Base-by-base conservation (phyloP, 495 filamentous ascomycete genomes). In the Jackrogersella minutella region DNA sequence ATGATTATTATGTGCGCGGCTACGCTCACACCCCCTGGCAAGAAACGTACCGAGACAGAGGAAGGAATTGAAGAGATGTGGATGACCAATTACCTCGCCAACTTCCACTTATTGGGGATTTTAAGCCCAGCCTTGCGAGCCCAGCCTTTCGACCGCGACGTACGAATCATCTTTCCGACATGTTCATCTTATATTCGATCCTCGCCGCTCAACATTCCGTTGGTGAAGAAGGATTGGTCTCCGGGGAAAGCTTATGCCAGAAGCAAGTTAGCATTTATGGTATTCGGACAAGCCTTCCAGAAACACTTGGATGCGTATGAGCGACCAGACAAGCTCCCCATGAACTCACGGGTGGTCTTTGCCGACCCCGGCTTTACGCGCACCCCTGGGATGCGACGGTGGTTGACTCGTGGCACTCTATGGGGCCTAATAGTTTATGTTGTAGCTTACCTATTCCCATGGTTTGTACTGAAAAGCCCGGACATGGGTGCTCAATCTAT, bases 51-150 rank as follows among this genome's bases (percentile, higher is more conserved):
- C 0, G 76, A 84, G 24, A 93, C 91, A 0, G 73, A 81, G 3
- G 94, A 97, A 72, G 93, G 91, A 0, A 78, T 98, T 13, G 94
- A 98, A 76, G 83, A 85, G 58, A 92, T 89, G 69, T 98, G 93
- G 93, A 92, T 91, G 73, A 82, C 97, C 55, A 98, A 99, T 73
- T 99, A 93, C 73, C 86, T 99, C 5, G 87, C 93, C 34, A 97
- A 97, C 70, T 97, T 97, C 80, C 96, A 98, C 70, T 82, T 99
- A 3, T 82, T 99, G 44, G 91, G 89, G 70, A 95, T 98, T 41
- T 81, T 99, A 28, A 91, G 87, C 64, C 95, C 96, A 0, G 92
- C 93, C 0, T 80, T 99, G 37, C 84, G 90, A 58, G 93, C 88
- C 11, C 95, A 99, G 76, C 96, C 94, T 0, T 85, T 94, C 33